phyloP scores from a whole-genome alignment of 257 asterid species.

The Solanum bulbocastanum region DNA sequence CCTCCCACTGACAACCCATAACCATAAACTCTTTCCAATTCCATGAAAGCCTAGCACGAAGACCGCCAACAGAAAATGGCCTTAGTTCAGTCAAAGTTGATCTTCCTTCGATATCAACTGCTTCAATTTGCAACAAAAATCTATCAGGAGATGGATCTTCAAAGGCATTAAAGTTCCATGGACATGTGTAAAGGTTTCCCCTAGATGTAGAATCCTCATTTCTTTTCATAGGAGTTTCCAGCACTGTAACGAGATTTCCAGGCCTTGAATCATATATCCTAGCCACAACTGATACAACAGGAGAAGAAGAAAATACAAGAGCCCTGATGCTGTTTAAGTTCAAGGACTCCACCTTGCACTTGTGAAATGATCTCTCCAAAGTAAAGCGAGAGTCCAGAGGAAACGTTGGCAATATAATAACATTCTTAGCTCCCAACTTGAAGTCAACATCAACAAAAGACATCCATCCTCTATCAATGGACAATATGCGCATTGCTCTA shows the following conservation, averaged over 20 bases:
- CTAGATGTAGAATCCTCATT: slow-evolving; percentile 25
- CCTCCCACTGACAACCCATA: slow-evolving; percentile 95
- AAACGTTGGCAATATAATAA: slow-evolving; percentile 69
- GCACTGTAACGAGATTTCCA: slow-evolving; percentile 39
- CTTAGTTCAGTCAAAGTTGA: slow-evolving; percentile 53
- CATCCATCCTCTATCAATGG: slow-evolving; percentile 63
- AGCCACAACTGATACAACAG: slow-evolving; percentile 59
- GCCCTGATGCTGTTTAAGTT: slow-evolving; percentile 41
- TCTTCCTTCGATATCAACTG: slow-evolving; percentile 46
- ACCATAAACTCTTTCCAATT: slow-evolving; percentile 75
- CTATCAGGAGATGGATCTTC: slow-evolving; percentile 82
- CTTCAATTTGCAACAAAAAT: slow-evolving; percentile 63
- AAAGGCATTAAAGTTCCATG: slow-evolving; percentile 64
- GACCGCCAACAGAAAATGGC: slow-evolving; percentile 72
- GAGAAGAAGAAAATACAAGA: slow-evolving; percentile 70
- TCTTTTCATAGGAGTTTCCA: slow-evolving; percentile 60
- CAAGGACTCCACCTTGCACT: slow-evolving; percentile 28
- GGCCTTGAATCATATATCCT: slow-evolving; percentile 64
- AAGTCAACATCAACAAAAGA: slow-evolving; percentile 69
- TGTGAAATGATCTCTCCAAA: slow-evolving; percentile 20
- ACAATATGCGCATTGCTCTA: slow-evolving; percentile 80
- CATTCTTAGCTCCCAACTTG: slow-evolving; percentile 42
- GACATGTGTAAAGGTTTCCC: slow-evolving; percentile 63
- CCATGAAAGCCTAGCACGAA: slow-evolving; percentile 51
- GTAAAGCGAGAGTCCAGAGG: slow-evolving; percentile 79